phyloP scores from a whole-genome alignment of 768 basidiomycete species.

The Boletellus ananas region DNA sequence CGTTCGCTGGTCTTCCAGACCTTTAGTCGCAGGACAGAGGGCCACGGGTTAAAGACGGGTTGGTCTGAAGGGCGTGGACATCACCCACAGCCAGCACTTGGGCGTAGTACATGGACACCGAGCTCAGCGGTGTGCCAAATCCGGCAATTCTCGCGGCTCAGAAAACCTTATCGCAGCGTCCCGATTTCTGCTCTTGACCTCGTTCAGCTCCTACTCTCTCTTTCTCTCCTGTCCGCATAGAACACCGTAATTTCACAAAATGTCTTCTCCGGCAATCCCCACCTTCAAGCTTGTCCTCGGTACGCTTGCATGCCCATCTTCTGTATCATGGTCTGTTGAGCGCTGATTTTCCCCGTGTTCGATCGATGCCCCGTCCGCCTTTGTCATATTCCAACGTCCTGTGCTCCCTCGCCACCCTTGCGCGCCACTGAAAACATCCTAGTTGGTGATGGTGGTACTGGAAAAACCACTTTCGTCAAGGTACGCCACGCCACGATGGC shows the following conservation, averaged over 20 bases:
- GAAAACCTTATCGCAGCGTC: conserved; percentile 36
- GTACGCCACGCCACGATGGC: conserved; percentile 39
- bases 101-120: no score
- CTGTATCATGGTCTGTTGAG: conserved; percentile 5
- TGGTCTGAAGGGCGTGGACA: no score
- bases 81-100: no score
- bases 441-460: conserved; percentile 97
- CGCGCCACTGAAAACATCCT: conserved; percentile 7
- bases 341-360: conserved; percentile 32
- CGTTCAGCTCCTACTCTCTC: conserved; percentile 9
- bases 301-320: conserved; percentile 37
- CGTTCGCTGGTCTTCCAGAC: no score
- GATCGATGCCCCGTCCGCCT: conserved; percentile 47
- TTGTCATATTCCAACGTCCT: conserved; percentile 10
- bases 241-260: conserved; percentile 30
- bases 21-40: no score
- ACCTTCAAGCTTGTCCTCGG: conserved; percentile 99
- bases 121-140: conserved; percentile 19
- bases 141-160: conserved; percentile 24
- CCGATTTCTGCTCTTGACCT: conserved; percentile 34
- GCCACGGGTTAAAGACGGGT: no score
- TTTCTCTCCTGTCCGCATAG: conserved; percentile 21
- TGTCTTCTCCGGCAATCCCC: conserved; percentile 53
- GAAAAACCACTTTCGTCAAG: conserved; percentile 99
- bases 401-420: neutral